Base-by-base conservation (phyloP, 2,329 filamentous ascomycete genomes). In the Xylariaceae sp. region DNA sequence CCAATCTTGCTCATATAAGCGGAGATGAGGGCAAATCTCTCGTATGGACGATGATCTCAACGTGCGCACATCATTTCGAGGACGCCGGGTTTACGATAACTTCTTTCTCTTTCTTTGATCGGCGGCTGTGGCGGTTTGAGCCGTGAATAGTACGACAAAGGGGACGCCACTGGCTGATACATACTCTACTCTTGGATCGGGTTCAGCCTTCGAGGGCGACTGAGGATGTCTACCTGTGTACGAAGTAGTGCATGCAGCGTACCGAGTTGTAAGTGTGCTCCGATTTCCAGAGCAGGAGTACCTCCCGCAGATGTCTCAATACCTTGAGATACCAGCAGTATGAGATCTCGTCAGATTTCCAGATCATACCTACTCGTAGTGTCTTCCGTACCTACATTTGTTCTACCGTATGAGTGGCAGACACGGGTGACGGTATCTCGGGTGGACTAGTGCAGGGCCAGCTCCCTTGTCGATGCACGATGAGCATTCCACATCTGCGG, bases 21-120 rank as follows among this genome's bases (percentile, higher is more conserved):
- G 51, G 60, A 62, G 53, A 60, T 62, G 54, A 58, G 3, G 35
- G 49, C 53, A 60, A 56, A 48, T 58, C 57, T 47, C 52, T 18
- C 13, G 9, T 35, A 51, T 18, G 23, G 23, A 30, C 23, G 23
- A 53, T 57, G 39, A 23, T 50, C 48, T 59, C 35, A 51, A 13
- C 37, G 35, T 37, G 55, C 53, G 57, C 44, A 53, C 58, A 52
- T 56, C 55, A 23, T 60, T 39, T 50, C 23, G 52, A 39, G 10
- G 23, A 42, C 13, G 34, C 35, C 34, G 50, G 44, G 52, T 37
- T 18, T 39, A 58, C 58, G 53, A 58, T 53, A 39, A 56, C 49
- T 53, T 54, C 47, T 51, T 45, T 47, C 30, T 44, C 2, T 56
- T 45, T 45, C 13, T 45, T 45, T 45, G 42, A n/a, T 45, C 42